Conservation (phyloP, 2,329 filamentous ascomycete genomes). For the Albifimbria verrucaria region DNA sequence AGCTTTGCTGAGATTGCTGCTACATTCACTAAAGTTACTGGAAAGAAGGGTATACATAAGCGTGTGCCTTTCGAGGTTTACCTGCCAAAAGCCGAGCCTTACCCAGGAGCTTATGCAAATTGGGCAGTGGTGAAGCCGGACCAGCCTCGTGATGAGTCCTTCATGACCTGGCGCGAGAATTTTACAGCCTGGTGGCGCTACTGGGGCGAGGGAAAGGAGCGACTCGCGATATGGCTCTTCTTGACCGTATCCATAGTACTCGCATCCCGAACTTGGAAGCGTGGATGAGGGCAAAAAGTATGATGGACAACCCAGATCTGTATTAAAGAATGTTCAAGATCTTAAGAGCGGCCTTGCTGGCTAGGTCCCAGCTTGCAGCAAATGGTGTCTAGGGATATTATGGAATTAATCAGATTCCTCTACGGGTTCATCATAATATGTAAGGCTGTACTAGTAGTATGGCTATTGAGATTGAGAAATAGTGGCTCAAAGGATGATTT, state of each 20-base stretch:
- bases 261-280: not conserved
- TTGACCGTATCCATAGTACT: slow-evolving; percentile 14
- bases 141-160: slow-evolving; percentile 11
- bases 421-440: too few relatives aligned
- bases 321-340: not conserved
- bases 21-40: slow-evolving; percentile 7
- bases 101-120: slow-evolving; percentile 11
- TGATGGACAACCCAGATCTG: not conserved
- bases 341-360: too few relatives aligned
- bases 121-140: slow-evolving; percentile 7
- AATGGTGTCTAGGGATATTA: too few relatives aligned
- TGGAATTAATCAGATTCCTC: too few relatives aligned
- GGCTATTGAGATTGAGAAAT: too few relatives aligned
- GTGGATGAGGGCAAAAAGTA: not conserved
- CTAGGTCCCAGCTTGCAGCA: too few relatives aligned
- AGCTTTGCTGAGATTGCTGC: slow-evolving; percentile 11
- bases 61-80: slow-evolving; percentile 2
- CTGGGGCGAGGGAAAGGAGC: slow-evolving; percentile 12
- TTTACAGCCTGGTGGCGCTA: slow-evolving; percentile 11
- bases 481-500: too few relatives aligned
- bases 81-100: slow-evolving; percentile 3
- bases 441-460: too few relatives aligned
- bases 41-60: slow-evolving; percentile 1
- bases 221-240: slow-evolving; percentile 4
- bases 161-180: slow-evolving; percentile 8